Percentiles rank a stretch among this genome's conserved stretches.
These are phyloP conservation scores for Fomitopsis betulina DNA, from an alignment of 1,284 basidiomycete species.

Conservation along the genomic window DNA sequence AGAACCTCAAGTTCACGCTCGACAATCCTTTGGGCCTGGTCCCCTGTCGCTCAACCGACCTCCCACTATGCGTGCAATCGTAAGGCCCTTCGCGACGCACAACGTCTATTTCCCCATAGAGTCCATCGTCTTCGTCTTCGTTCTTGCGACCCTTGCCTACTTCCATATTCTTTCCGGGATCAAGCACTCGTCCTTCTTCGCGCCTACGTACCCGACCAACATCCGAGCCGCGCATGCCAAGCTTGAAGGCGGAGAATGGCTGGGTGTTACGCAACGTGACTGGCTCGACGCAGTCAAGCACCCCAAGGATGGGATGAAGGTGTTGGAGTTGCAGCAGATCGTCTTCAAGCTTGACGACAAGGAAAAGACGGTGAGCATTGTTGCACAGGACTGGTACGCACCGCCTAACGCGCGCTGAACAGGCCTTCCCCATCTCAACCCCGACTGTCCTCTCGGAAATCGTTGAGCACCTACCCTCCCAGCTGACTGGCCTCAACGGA, in stretches of 20 bases:
- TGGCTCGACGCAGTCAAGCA: slow-evolving; percentile 40
- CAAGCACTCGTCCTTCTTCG: slow-evolving; percentile 71
- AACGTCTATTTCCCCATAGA: slow-evolving; percentile 73
- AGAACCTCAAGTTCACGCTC: background rate
- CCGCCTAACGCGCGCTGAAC: background rate
- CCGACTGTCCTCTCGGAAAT: slow-evolving; percentile 40
- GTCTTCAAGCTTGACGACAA: slow-evolving; percentile 48
- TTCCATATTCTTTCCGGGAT: slow-evolving; percentile 88
- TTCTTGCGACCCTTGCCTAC: slow-evolving; percentile 86
- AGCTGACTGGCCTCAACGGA: slow-evolving; percentile 38
- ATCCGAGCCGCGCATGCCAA: slow-evolving; percentile 52
- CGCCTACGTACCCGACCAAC: slow-evolving; percentile 41
- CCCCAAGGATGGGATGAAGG: slow-evolving; percentile 27
- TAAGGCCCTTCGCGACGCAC: slow-evolving; percentile 58
- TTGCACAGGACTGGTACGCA: background rate
- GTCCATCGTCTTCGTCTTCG: slow-evolving; percentile 83
- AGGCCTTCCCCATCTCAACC: slow-evolving; percentile 13
- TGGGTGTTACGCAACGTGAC: slow-evolving; percentile 43
- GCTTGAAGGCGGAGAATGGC: slow-evolving; percentile 51
- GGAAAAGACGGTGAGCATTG: slow-evolving; percentile 29
- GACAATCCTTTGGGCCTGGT: background rate
- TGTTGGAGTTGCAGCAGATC: slow-evolving; percentile 63
- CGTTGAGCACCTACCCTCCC: slow-evolving; percentile 41
- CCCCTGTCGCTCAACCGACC: background rate
- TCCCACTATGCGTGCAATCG: slow-evolving; percentile 45